Evolutionary conservation across 352 stramenopile genomes (phyloP), one percentile per base, ranked within the genome.

Genomic region (Elongisporangium prolatum): DNA sequence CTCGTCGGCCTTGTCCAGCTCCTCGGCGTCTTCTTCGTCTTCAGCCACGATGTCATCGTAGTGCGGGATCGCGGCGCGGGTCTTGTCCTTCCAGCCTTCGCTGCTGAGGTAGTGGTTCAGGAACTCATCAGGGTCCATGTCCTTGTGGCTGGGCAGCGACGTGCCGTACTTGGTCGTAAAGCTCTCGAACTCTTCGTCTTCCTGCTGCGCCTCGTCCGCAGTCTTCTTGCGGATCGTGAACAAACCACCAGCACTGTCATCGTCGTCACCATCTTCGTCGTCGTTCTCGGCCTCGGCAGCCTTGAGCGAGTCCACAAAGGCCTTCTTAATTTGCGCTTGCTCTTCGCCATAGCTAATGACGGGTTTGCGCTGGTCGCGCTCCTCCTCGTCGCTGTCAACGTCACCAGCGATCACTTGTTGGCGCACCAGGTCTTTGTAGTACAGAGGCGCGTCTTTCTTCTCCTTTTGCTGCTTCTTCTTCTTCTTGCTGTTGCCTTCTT

Each of bases 371-470:
- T 69, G 59, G 17, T 82, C 65, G n/a, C 86, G 69, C 4, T 86
- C 72, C 18, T 91, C 86, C 3, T 86, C 76, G 48, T 97, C 82
- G 48, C 69, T 87, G 58, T 74, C 83, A 8, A 89, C 62, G 48
- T 95, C 74, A 1, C 86, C 88, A 0, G 80, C 89, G 18, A 99
- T 89, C 50, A 97, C 93, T 67, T 99, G 91, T 57, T 98, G 91
- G 13, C 97, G 83, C 47, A 98, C 79, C 25, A 99, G 75, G 79
- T 99, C 97, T 65, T 98, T 98, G 79, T 95, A 95, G 58, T 95
- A 93, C 54, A 93, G 57, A 24, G 86, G 86, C 20, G 69, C 67
- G 8, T 58, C 60, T 4, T 61, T 57, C 34, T 77, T 85, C 50
- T 74, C 64, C 48, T 72, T 71, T 38, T 54, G 57, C 21, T 52